Evolutionary conservation across 2,329 filamentous ascomycete genomes (phyloP).

Genomic region (Colletotrichum scovillei): DNA sequence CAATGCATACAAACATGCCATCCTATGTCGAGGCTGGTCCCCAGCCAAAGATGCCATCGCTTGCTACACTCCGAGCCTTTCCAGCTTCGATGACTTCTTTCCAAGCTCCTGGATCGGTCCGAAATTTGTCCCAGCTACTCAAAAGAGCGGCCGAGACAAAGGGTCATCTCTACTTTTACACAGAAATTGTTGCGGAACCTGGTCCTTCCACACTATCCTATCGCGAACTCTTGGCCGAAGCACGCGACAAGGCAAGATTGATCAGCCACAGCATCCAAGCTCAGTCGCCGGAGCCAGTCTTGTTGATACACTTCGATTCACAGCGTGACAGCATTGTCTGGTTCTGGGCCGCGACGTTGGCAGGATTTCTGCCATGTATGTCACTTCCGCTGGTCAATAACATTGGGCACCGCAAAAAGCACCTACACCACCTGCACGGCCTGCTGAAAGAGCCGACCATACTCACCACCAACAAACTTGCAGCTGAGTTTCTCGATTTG

Average conservation of each 20-base stretch:
- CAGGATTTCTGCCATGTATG: conserved; percentile 12
- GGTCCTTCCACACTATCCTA: neutral
- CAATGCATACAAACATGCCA: too few species aligned
- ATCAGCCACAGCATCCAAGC: neutral
- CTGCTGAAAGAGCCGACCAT: conserved; percentile 9
- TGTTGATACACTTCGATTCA: conserved; percentile 26
- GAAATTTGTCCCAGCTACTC: neutral
- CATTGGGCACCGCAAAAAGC: conserved; percentile 20
- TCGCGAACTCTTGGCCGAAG: conserved; percentile 11
- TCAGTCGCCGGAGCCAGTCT: conserved; percentile 4
- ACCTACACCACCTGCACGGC: conserved; percentile 9
- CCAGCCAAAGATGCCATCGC: too few species aligned
- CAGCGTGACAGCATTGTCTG: conserved; percentile 26
- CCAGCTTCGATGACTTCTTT: neutral
- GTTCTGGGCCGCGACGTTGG: conserved; percentile 28
- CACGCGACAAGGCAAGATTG: conserved; percentile 6
- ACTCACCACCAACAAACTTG: conserved; percentile 17
- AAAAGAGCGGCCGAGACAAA: neutral
- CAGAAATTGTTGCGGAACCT: neutral
- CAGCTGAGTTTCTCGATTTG: conserved; percentile 10
- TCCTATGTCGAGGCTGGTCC: too few species aligned
- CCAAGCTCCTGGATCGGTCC: neutral
- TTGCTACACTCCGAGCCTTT: too few species aligned
- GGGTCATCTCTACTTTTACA: conserved; percentile 1
- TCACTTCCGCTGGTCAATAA: conserved; percentile 28